Percentiles rank a stretch among this genome's conserved stretches.
Evolutionary conservation across 2,329 filamentous ascomycete species (phyloP).

Genomic region (Arachnopeziza araneosa): DNA sequence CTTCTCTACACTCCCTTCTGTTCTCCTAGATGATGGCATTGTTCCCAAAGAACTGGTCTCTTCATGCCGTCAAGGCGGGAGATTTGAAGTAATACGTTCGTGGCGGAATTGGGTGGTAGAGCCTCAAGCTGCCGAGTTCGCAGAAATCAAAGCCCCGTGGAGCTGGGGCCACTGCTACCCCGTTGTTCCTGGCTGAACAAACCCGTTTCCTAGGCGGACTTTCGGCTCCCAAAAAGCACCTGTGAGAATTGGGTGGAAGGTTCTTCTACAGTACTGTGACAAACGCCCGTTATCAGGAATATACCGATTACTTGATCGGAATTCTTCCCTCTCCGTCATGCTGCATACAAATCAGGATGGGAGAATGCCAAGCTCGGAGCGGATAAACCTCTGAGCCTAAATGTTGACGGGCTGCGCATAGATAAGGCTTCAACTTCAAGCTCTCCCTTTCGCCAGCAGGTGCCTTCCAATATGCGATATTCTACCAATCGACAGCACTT

Average conservation of each 20-base stretch:
- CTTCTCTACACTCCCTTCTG: background rate
- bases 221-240: no score
- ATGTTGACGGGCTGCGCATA: background rate
- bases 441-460: constrained; percentile 4
- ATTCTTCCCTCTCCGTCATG: no score
- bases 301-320: no score
- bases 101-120: background rate
- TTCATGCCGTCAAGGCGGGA: constrained; percentile 20
- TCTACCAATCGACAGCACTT: constrained; percentile 14
- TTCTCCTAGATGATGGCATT: background rate
- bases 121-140: background rate
- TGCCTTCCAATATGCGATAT: constrained; percentile 21
- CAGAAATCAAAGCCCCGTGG: background rate
- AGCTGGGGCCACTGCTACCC: no score
- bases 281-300: no score
- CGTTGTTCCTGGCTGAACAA: no score
- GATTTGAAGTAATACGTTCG: background rate
- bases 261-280: no score
- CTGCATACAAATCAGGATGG: no score
- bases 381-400: constrained; percentile 13
- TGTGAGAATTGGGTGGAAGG: no score
- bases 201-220: no score
- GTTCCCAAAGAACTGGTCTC: constrained; percentile 10
- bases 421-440: background rate
- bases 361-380: constrained; percentile 1